Evolutionary conservation across 805 yeast genomes (phyloP).

Genomic region (Monosporozyma aerobia): DNA sequence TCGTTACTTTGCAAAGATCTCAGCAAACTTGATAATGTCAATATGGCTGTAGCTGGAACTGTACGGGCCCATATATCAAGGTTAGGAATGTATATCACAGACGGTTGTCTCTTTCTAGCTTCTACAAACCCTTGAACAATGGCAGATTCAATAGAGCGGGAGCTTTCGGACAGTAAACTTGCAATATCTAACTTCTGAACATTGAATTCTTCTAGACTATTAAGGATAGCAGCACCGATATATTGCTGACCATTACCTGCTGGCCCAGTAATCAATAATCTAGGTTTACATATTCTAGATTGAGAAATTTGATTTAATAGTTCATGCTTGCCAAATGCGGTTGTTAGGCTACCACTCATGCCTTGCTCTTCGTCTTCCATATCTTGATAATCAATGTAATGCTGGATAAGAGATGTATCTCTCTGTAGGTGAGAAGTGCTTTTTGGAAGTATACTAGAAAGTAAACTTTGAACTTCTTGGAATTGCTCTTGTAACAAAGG

Average conservation of each 20-base stretch:
- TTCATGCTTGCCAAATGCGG: conserved; percentile 58
- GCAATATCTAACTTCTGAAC: conserved; percentile 81
- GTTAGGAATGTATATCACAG: conserved; percentile 76
- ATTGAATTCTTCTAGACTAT: conserved; percentile 80
- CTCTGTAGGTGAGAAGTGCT: conserved; percentile 14
- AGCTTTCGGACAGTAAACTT: conserved; percentile 64
- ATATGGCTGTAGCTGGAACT: conserved; percentile 57
- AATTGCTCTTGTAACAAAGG: conserved; percentile 54
- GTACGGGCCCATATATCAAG: conserved; percentile 67
- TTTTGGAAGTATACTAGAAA: conserved; percentile 56
- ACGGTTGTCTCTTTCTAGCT: conserved; percentile 82
- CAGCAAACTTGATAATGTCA: conserved; percentile 62
- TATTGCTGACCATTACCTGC: conserved; percentile 84
- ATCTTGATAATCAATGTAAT: conserved; percentile 28
- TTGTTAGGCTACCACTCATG: conserved; percentile 5
- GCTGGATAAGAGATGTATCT: conserved; percentile 27
- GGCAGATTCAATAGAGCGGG: conserved; percentile 73
- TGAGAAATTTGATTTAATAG: conserved; percentile 40
- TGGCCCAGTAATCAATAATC: conserved; percentile 62
- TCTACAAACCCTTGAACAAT: conserved; percentile 79
- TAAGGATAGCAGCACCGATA: conserved; percentile 70
- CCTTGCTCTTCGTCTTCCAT: conserved; percentile 18
- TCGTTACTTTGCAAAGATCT: conserved; percentile 64
- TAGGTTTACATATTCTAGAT: conserved; percentile 72
- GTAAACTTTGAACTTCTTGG: conserved; percentile 34